phyloP scores from a whole-genome alignment of 331 rosid species.

The Acacia concinna region DNA sequence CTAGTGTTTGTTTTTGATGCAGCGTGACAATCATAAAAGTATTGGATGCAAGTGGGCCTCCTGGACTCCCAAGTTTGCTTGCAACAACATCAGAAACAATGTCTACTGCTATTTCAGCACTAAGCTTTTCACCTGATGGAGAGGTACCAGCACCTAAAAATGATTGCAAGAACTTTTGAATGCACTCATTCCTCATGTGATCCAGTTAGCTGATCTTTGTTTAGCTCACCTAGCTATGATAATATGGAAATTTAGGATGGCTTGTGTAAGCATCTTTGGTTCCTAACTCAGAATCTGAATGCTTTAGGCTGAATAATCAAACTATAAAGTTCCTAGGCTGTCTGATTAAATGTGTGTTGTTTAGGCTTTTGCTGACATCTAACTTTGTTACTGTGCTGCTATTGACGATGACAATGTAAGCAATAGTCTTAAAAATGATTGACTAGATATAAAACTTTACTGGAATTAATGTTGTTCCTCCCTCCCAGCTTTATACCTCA shows the following conservation, averaged over 20 bases:
- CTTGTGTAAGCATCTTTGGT: neutral
- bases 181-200: slow-evolving; percentile 31
- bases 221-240: slow-evolving; percentile 2
- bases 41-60: slow-evolving; percentile 98
- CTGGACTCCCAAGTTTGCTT: slow-evolving; percentile 94
- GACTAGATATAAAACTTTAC: neutral
- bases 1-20: slow-evolving; percentile 31
- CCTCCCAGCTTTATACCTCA: neutral
- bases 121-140: slow-evolving; percentile 96
- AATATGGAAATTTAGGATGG: slow-evolving; percentile 9
- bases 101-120: slow-evolving; percentile 77
- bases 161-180: slow-evolving; percentile 16
- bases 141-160: slow-evolving; percentile 67
- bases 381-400: slow-evolving; percentile 15
- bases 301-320: neutral
- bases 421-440: slow-evolving; percentile 25
- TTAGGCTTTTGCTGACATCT: slow-evolving; percentile 17
- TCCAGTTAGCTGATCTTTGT: slow-evolving; percentile 8
- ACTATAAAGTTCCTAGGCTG: neutral
- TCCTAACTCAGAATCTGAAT: slow-evolving; percentile 16
- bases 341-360: neutral
- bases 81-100: slow-evolving; percentile 58
- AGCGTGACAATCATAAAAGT: slow-evolving; percentile 80
- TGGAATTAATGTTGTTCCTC: slow-evolving; percentile 7
- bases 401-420: slow-evolving; percentile 11